Base-by-base conservation (phyloP, 73 alveolate genomes). In the Chromera velia region DNA sequence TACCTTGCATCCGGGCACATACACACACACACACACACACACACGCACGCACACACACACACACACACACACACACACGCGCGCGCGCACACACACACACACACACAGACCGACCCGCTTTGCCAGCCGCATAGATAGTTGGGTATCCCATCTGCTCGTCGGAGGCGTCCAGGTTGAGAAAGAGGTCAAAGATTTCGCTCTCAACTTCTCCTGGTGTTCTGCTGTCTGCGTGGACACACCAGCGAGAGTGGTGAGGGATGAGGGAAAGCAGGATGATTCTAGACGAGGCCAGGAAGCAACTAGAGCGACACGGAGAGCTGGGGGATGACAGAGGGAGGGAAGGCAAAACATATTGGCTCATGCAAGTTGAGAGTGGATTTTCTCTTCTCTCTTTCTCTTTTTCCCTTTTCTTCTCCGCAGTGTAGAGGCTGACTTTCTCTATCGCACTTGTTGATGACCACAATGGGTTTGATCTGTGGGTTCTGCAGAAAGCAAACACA, bases 371-470 rank as follows among this genome's bases (percentile, higher is more conserved):
- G n/a, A n/a, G n/a, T n/a, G n/a, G n/a, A n/a, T n/a, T n/a, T n/a
- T n/a, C n/a, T n/a, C n/a, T n/a, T n/a, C n/a, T n/a, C n/a, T n/a
- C n/a, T n/a, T n/a, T n/a, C n/a, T n/a, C n/a, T n/a, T n/a, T n/a
- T n/a, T n/a, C n/a, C n/a, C n/a, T n/a, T n/a, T n/a, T n/a, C n/a
- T n/a, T n/a, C n/a, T n/a, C n/a, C n/a, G n/a, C n/a, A n/a, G n/a
- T n/a, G n/a, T n/a, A n/a, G n/a, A n/a, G n/a, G n/a, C 55, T 40
- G 87, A 17, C 93, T 34, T 27, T 84, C 91, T 65, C 96, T 87
- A 76, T 91, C 96, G 1, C 90, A 96, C 82, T 93, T 93, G 80
- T 93, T 93, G 78, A 93, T 91, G 34, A 93, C 95, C 40, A 93
- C 98, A 31, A 93, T 80, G 7, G 98, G 98, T 86, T 87, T 89